Conservation (phyloP, 164 flowering plant species). For the Magnolia sinica region DNA sequence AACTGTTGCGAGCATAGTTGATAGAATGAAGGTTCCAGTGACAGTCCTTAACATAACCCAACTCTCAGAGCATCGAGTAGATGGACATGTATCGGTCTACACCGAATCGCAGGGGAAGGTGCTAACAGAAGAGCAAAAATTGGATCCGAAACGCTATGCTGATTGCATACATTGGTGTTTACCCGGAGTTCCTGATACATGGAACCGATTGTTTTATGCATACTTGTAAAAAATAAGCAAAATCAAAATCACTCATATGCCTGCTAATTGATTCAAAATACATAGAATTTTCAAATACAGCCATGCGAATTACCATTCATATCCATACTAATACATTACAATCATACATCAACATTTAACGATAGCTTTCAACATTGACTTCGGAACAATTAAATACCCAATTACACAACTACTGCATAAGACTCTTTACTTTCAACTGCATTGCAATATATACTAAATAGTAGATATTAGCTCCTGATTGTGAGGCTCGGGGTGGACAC, state of each 20-base stretch:
- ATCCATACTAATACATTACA: neutral
- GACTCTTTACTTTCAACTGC: neutral
- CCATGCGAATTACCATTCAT: neutral
- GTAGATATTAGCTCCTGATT: conserved; percentile 36
- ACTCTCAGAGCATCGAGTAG: conserved; percentile 74
- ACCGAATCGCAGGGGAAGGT: conserved; percentile 68
- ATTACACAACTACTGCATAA: neutral
- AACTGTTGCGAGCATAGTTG: conserved; percentile 40
- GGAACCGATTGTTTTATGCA: conserved; percentile 49
- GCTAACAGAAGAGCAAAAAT: conserved; percentile 64
- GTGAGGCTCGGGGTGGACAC: conserved; percentile 36
- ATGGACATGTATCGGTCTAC: conserved; percentile 79
- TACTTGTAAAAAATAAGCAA: conserved; percentile 7
- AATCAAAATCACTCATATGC: neutral
- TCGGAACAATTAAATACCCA: neutral
- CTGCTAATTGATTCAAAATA: neutral
- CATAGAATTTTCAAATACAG: neutral
- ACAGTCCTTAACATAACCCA: conserved; percentile 75
- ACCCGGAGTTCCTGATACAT: conserved; percentile 90
- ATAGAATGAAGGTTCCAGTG: conserved; percentile 75
- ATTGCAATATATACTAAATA: neutral
- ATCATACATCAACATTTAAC: neutral
- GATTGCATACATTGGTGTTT: conserved; percentile 97
- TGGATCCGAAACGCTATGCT: conserved; percentile 64
- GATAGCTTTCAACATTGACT: neutral